Evolutionary conservation across 1,284 basidiomycete species (phyloP).

Genomic region (Malassezia yamatoensis): DNA sequence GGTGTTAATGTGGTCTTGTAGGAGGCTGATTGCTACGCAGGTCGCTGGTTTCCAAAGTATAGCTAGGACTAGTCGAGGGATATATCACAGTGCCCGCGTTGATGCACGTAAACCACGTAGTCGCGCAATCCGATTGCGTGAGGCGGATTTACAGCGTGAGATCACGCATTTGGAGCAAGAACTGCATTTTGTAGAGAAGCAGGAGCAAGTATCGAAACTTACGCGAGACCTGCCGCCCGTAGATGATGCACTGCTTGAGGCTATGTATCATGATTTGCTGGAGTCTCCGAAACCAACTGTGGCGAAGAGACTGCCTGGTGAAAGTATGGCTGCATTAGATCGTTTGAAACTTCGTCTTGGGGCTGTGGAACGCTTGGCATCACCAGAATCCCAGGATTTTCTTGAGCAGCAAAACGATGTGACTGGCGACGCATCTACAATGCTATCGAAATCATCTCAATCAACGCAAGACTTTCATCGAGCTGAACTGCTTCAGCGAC

Average conservation of each 20-base stretch:
- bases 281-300: conserved; percentile 20
- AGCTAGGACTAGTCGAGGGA: too few species aligned
- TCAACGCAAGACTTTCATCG: not conserved
- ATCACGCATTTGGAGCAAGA: conserved; percentile 23
- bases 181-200: conserved; percentile 25
- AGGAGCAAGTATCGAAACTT: conserved; percentile 22
- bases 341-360: not conserved
- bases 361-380: not conserved
- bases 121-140: conserved; percentile 3
- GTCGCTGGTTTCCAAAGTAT: too few species aligned
- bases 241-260: conserved; percentile 34
- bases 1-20: not conserved
- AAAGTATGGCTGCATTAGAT: not conserved
- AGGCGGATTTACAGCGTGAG: conserved; percentile 23
- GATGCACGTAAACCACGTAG: not conserved
- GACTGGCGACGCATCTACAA: not conserved
- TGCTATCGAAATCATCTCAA: not conserved
- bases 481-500: not conserved
- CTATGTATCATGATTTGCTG: conserved; percentile 34
- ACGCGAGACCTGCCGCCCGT: conserved; percentile 31
- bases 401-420: not conserved
- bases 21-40: too few species aligned
- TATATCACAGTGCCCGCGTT: not conserved
- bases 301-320: conserved; percentile 12
- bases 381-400: not conserved